A percentile compares a stretch with the other conserved stretches of the same genome.
phyloP scores from a whole-genome alignment of 73 alveolate species.

The Halteria grandinella region DNA sequence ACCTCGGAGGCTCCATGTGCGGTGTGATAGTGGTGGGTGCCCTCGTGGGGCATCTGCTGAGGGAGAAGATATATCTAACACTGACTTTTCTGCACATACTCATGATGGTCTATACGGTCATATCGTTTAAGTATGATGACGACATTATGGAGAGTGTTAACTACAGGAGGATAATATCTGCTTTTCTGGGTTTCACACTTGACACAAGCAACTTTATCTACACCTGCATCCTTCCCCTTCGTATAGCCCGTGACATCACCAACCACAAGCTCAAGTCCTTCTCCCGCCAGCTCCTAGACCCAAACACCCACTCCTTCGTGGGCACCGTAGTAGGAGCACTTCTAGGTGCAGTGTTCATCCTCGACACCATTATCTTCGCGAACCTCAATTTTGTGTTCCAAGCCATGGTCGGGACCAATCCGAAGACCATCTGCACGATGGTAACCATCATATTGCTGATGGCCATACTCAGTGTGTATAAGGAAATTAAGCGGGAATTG shows the following conservation, averaged over 20 bases:
- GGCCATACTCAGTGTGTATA: slow-evolving; percentile 12
- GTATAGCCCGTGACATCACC: background rate
- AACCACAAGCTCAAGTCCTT: slow-evolving; percentile 3
- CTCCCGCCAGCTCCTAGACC: background rate
- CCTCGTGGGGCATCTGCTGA: too few relatives aligned
- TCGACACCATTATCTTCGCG: slow-evolving; percentile 14
- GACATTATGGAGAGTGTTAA: background rate
- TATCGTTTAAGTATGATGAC: slow-evolving; percentile 8
- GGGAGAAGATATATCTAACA: too few relatives aligned
- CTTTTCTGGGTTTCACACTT: background rate
- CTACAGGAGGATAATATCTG: background rate
- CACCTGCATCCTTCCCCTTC: background rate
- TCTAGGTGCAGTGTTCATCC: background rate
- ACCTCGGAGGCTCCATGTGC: too few relatives aligned
- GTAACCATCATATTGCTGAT: background rate
- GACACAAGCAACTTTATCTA: background rate
- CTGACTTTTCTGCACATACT: too few relatives aligned
- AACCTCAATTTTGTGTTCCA: slow-evolving; percentile 11
- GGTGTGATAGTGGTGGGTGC: too few relatives aligned
- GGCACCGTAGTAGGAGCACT: slow-evolving; percentile 29
- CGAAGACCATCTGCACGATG: background rate
- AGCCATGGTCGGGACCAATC: too few relatives aligned
- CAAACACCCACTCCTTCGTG: background rate
- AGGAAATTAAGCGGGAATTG: slow-evolving; percentile 14
- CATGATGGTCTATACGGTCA: too few relatives aligned